Evolutionary conservation across 2,329 filamentous ascomycete genomes (phyloP).

Genomic region (Ophiobolus disseminans): DNA sequence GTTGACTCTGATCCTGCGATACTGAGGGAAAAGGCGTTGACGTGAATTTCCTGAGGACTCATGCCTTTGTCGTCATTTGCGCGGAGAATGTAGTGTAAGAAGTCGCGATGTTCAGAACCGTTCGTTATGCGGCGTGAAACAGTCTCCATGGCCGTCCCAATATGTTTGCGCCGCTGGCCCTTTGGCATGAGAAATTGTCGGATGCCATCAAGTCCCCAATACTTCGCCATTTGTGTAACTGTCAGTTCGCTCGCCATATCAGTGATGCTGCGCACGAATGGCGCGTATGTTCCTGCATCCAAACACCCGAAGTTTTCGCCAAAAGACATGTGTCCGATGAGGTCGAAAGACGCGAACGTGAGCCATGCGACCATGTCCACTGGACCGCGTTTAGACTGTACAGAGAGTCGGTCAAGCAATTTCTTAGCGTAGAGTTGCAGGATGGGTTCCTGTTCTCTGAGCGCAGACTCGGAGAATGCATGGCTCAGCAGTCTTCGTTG

Average conservation of each 20-base stretch:
- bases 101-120: constrained; percentile 21
- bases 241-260: too few species aligned
- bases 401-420: background rate
- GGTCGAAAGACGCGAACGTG: constrained; percentile 31
- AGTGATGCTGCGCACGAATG: too few species aligned
- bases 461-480: constrained; percentile 51
- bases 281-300: constrained; percentile 5
- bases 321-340: constrained; percentile 35
- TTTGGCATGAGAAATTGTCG: constrained; percentile 8
- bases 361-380: constrained; percentile 36
- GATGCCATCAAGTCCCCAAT: background rate
- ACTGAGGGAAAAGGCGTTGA: constrained; percentile 20
- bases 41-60: constrained; percentile 19
- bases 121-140: constrained; percentile 21
- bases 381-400: background rate
- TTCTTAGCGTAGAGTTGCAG: constrained; percentile 16
- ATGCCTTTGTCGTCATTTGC: constrained; percentile 10
- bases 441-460: constrained; percentile 50
- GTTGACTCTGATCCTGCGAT: constrained; percentile 32
- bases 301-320: constrained; percentile 32
- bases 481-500: constrained; percentile 43
- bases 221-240: too few species aligned
- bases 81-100: constrained; percentile 24
- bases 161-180: too few species aligned
- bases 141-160: too few species aligned